Evolutionary conservation across 345 rosid genomes (phyloP).

Genomic region (Garcia nutans): DNA sequence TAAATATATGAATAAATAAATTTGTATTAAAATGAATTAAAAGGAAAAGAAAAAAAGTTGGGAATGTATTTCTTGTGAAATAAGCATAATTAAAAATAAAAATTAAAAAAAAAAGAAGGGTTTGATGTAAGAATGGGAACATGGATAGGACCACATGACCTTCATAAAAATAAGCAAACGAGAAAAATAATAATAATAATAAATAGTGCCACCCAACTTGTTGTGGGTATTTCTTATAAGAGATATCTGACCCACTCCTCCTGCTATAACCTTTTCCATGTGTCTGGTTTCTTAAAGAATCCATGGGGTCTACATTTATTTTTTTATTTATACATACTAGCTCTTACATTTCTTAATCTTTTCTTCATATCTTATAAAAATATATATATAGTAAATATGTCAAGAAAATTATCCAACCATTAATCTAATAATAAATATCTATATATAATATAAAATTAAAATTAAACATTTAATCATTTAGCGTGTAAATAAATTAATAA

Average conservation of each 20-base stretch:
- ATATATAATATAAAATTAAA: too few relatives aligned
- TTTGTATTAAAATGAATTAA: too few relatives aligned
- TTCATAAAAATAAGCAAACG: slow-evolving; percentile 42
- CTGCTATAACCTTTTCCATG: slow-evolving; percentile 36
- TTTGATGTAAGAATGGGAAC: slow-evolving; percentile 45
- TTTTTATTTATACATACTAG: background rate
- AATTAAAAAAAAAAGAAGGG: slow-evolving; percentile 13
- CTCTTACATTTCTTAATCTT: background rate
- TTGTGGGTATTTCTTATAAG: slow-evolving; percentile 64
- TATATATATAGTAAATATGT: background rate
- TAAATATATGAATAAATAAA: too few relatives aligned
- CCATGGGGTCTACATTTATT: slow-evolving; percentile 36
- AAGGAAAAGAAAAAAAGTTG: background rate
- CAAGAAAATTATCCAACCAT: background rate
- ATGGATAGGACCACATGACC: slow-evolving; percentile 64
- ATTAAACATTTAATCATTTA: too few relatives aligned
- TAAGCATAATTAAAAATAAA: slow-evolving; percentile 23
- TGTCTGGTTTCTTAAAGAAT: slow-evolving; percentile 53
- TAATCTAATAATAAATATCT: too few relatives aligned
- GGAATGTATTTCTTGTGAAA: slow-evolving; percentile 37
- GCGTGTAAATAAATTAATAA: too few relatives aligned
- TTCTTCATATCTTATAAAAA: too few relatives aligned
- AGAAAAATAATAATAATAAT: slow-evolving; percentile 24
- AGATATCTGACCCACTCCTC: slow-evolving; percentile 43
- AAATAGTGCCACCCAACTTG: slow-evolving; percentile 64